Evolutionary conservation across 208 protist genomes (phyloP).

Genomic region (Trypanosoma lewisi): DNA sequence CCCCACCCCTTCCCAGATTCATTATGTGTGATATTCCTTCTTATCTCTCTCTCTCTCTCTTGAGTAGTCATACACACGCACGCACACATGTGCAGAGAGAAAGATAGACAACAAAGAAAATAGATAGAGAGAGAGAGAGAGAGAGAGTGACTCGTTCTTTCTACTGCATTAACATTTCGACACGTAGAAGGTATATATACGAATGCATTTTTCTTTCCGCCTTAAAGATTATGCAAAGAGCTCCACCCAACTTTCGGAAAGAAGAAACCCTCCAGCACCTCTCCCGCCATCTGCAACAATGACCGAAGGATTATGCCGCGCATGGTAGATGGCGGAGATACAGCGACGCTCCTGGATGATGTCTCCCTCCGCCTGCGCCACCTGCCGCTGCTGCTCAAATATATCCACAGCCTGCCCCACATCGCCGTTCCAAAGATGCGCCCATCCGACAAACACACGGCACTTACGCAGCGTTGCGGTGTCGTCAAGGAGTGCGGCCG

Average conservation of each 20-base stretch:
- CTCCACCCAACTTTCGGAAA: conserved; percentile 37
- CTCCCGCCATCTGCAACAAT: background rate
- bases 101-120: too few species aligned
- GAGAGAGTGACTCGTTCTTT: too few species aligned
- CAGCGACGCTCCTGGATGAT: conserved; percentile 58
- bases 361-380: conserved; percentile 31
- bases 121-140: too few species aligned
- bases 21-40: too few species aligned
- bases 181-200: too few species aligned
- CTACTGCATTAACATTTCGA: too few species aligned
- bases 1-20: background rate
- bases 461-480: conserved; percentile 42
- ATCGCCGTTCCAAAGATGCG: conserved; percentile 60
- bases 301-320: conserved; percentile 24
- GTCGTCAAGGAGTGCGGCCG: conserved; percentile 34
- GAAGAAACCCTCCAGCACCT: conserved; percentile 23
- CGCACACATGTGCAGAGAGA: background rate
- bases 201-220: background rate
- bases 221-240: conserved; percentile 13
- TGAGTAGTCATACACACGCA: conserved; percentile 8
- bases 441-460: conserved; percentile 73
- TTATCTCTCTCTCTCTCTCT: too few species aligned
- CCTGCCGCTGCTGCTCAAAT: conserved; percentile 35
- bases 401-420: conserved; percentile 32
- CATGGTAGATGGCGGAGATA: conserved; percentile 49